phyloP scores from a whole-genome alignment of 495 filamentous ascomycete species.

The Xeromyces bisporus region DNA sequence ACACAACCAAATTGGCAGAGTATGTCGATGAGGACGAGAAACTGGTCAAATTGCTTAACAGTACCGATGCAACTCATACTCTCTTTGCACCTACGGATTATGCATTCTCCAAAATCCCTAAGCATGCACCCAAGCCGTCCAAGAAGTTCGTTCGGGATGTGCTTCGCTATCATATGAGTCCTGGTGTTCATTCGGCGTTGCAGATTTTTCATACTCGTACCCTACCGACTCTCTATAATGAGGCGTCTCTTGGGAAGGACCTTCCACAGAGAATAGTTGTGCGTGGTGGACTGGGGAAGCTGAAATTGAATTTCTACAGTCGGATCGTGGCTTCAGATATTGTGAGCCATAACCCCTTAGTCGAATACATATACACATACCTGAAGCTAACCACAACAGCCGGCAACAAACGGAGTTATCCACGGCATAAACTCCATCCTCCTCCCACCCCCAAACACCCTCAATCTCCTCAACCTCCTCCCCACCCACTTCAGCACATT shows the following conservation, averaged over 20 bases:
- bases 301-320: slow-evolving; percentile 58
- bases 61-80: slow-evolving; percentile 53
- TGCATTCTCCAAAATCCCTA: slow-evolving; percentile 52
- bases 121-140: slow-evolving; percentile 30
- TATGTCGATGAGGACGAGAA: slow-evolving; percentile 54
- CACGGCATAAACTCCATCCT: slow-evolving; percentile 59
- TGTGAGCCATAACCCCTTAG: slow-evolving; percentile 18
- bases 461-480: slow-evolving; percentile 44
- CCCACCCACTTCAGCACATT: slow-evolving; percentile 65
- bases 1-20: slow-evolving; percentile 57
- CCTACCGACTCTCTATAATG: slow-evolving; percentile 46
- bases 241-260: slow-evolving; percentile 34
- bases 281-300: slow-evolving; percentile 34
- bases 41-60: slow-evolving; percentile 51
- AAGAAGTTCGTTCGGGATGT: slow-evolving; percentile 48
- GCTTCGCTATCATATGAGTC: slow-evolving; percentile 53
- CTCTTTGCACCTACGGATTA: slow-evolving; percentile 63
- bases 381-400: too few species aligned
- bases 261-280: slow-evolving; percentile 52
- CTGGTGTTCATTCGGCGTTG: slow-evolving; percentile 41
- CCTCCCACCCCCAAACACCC: slow-evolving; percentile 48
- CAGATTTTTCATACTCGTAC: slow-evolving; percentile 46
- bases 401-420: slow-evolving; percentile 58
- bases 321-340: slow-evolving; percentile 49
- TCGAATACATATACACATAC: too few species aligned